phyloP scores from a whole-genome alignment of 2,329 filamentous ascomycete species.

The Didymella sp. region DNA sequence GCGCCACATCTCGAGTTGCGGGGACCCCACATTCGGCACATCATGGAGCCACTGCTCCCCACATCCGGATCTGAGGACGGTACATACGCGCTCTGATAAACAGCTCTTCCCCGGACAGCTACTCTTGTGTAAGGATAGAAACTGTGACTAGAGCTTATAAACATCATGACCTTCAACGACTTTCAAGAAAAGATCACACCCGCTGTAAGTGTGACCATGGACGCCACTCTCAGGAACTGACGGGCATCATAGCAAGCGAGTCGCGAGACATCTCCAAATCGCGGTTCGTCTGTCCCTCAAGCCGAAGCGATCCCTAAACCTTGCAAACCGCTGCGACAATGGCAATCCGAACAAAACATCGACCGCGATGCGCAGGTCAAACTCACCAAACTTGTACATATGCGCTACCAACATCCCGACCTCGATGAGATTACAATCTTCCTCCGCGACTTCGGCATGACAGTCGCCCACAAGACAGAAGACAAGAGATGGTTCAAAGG shows the following conservation, averaged over 20 bases:
- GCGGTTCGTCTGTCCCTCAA: constrained; percentile 51
- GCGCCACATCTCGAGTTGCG: constrained; percentile 12
- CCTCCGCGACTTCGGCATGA: constrained; percentile 49
- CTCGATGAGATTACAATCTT: constrained; percentile 58
- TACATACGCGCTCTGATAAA: not conserved
- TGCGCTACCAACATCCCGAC: constrained; percentile 63
- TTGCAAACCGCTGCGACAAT: constrained; percentile 46
- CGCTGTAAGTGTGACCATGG: constrained; percentile 20
- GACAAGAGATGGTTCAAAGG: constrained; percentile 64
- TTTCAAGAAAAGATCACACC: constrained; percentile 44
- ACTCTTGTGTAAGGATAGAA: not conserved
- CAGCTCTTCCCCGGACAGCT: no score
- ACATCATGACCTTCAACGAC: constrained; percentile 41
- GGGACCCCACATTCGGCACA: constrained; percentile 39
- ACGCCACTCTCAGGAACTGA: not conserved
- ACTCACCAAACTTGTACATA: constrained; percentile 58
- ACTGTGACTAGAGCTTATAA: not conserved
- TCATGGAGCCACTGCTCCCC: constrained; percentile 11
- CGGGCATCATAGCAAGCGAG: constrained; percentile 29
- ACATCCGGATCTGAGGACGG: constrained; percentile 8
- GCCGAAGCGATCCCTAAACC: constrained; percentile 47
- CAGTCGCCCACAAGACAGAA: constrained; percentile 39
- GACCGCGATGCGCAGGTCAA: constrained; percentile 55
- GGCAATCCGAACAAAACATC: constrained; percentile 52
- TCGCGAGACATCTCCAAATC: constrained; percentile 50